Percentiles rank a stretch among this genome's conserved stretches.
Conservation (phyloP, 345 rosid species). For the Pistacia vera region DNA sequence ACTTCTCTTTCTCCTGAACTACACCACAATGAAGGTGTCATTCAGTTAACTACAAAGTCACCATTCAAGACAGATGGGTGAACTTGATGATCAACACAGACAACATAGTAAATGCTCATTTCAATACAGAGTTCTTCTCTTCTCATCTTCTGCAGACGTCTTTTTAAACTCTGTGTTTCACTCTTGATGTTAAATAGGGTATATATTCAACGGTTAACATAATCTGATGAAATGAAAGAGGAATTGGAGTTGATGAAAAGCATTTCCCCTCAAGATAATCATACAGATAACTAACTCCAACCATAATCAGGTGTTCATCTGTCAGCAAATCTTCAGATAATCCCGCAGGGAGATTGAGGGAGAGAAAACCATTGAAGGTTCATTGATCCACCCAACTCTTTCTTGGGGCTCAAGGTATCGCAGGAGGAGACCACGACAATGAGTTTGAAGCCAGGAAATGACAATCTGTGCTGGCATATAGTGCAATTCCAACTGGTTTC, state of each 20-base stretch:
- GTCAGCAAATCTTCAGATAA: conserved; percentile 78
- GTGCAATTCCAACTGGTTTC: conserved; percentile 72
- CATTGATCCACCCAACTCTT: conserved; percentile 71
- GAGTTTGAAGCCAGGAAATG: conserved; percentile 85
- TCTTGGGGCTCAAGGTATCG: conserved; percentile 66
- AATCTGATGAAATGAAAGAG: conserved; percentile 62
- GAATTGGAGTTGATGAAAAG: conserved; percentile 69
- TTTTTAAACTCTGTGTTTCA: too few species aligned
- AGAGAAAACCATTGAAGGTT: conserved; percentile 54
- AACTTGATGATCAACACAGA: conserved; percentile 64
- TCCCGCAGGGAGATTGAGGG: conserved; percentile 49
- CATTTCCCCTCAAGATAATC: conserved; percentile 85
- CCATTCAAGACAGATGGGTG: conserved; percentile 59
- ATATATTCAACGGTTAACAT: conserved; percentile 47
- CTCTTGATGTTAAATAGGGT: conserved; percentile 37
- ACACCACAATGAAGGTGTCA: conserved; percentile 89
- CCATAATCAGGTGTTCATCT: conserved; percentile 72
- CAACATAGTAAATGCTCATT: conserved; percentile 51
- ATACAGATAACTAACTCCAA: conserved; percentile 73
- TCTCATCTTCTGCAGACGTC: too few species aligned
- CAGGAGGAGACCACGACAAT: conserved; percentile 57
- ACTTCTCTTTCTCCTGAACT: conserved; percentile 69
- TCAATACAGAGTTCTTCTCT: not conserved
- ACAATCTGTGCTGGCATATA: conserved; percentile 67
- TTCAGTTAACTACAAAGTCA: conserved; percentile 67